Percentiles rank a stretch among this genome's conserved stretches.
Evolutionary conservation across 768 basidiomycete genomes (phyloP).

Genomic region (Cubamyces sp.): DNA sequence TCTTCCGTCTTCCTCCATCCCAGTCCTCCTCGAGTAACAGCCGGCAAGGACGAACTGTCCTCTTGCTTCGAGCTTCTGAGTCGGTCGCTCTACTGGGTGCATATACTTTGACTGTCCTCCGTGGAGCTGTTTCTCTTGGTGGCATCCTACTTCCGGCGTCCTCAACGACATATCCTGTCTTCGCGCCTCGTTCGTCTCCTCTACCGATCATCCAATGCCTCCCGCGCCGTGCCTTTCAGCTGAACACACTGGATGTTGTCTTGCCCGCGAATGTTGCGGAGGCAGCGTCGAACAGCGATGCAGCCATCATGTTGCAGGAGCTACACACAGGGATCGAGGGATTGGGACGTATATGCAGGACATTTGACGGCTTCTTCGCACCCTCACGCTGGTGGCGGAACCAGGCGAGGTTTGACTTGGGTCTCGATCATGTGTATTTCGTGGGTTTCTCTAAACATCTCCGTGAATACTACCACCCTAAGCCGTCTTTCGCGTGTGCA

Average conservation of each 20-base stretch:
- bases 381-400: slow-evolving; percentile 49
- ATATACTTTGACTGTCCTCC: slow-evolving; percentile 63
- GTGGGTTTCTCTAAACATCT: slow-evolving; percentile 39
- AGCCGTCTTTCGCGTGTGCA: slow-evolving; percentile 32
- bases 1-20: slow-evolving; percentile 46
- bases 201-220: slow-evolving; percentile 55
- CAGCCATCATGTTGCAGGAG: slow-evolving; percentile 61
- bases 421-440: slow-evolving; percentile 52
- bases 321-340: slow-evolving; percentile 65
- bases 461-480: background rate
- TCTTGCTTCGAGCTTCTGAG: slow-evolving; percentile 52
- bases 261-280: slow-evolving; percentile 25
- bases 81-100: slow-evolving; percentile 71
- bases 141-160: slow-evolving; percentile 56
- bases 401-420: slow-evolving; percentile 42
- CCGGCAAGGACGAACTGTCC: slow-evolving; percentile 28
- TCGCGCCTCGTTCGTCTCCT: slow-evolving; percentile 80
- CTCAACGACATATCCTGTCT: slow-evolving; percentile 52
- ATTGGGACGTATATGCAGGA: slow-evolving; percentile 62
- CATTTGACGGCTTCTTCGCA: slow-evolving; percentile 66
- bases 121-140: slow-evolving; percentile 60
- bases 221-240: slow-evolving; percentile 27
- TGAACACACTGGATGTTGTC: background rate
- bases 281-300: slow-evolving; percentile 26
- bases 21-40: slow-evolving; percentile 40